Evolutionary conservation across 352 stramenopile species (phyloP).

Genomic region (Phytophthora sansomeana): DNA sequence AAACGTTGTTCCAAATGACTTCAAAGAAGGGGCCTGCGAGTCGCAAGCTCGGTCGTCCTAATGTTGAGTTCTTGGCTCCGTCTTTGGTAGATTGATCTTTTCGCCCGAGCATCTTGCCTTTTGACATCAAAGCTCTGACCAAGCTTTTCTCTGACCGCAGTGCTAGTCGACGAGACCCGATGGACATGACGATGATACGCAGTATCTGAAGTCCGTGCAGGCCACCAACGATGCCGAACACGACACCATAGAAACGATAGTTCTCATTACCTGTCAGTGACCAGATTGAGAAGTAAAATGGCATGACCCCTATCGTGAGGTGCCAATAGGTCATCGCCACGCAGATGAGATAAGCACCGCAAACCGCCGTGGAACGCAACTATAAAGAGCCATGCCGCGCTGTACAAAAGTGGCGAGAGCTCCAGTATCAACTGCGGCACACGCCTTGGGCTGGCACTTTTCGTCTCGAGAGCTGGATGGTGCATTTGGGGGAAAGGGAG

Average conservation of each 20-base stretch:
- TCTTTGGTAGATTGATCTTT: neutral
- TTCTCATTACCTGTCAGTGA: slow-evolving; percentile 22
- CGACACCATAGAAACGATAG: slow-evolving; percentile 29
- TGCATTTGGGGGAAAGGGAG: too few species aligned
- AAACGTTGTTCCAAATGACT: slow-evolving; percentile 12
- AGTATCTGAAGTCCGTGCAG: slow-evolving; percentile 38
- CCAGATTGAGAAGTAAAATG: slow-evolving; percentile 44
- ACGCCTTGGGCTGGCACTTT: neutral
- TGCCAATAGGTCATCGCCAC: slow-evolving; percentile 36
- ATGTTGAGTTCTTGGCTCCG: neutral
- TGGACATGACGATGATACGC: slow-evolving; percentile 27
- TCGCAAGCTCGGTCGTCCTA: neutral
- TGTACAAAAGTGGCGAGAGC: slow-evolving; percentile 6
- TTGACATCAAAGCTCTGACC: neutral
- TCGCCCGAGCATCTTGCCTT: neutral
- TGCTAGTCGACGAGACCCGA: slow-evolving; percentile 19
- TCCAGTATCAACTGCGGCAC: slow-evolving; percentile 2
- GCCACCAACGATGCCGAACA: slow-evolving; percentile 38
- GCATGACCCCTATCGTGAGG: slow-evolving; percentile 29
- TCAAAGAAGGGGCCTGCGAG: neutral
- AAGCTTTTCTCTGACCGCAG: slow-evolving; percentile 26
- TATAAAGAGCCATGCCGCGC: slow-evolving; percentile 29
- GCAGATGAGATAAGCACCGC: slow-evolving; percentile 33
- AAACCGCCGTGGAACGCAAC: slow-evolving; percentile 34
- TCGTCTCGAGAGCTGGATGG: slow-evolving; percentile 1